Evolutionary conservation across 805 yeast genomes (phyloP), one percentile per base, ranked within the genome.

Genomic region (Wickerhamomyces canadensis): DNA sequence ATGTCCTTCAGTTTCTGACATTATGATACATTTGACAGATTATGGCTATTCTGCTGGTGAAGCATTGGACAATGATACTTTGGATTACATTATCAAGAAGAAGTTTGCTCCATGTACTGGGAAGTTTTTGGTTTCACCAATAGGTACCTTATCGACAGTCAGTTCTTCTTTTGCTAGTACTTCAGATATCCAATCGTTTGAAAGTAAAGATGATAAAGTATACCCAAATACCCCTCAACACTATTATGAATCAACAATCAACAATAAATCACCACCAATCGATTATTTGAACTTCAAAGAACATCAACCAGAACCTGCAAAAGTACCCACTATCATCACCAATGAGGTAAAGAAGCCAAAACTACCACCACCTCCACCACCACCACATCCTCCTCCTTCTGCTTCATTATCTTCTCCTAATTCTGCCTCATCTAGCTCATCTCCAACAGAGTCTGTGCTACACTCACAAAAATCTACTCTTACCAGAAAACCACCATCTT

Each of bases 181-280:
- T 0, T 50, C 83, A 0, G 78, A 72, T 39, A 60, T 79, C 0
- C 71, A 72, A 36, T 77, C 84, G 1, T 64, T 75, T 33, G 77
- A 68, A 35, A 61, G 72, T 19, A 65, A 68, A 11, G 68, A 64
- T 14, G 67, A 60, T 19, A 58, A 51, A 14, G 49, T 61, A 21
- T 78, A 76, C 48, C 85, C 80, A 16, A 71, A 75, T 12, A 83
- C 91, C 0, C 93, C 93, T 2, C 80, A 80, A 44, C 76, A 82
- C 48, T 58, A 80, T 38, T 63, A 80, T 23, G 77, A 72, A 36
- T 60, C 60, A 8, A 47, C 58, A 4, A 55, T 31, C 13, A n/a
- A 62, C 21, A 74, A 67, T 16, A 56, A 59, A 13, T 60, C 59
- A 22, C 57, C 63, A 3, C 42, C 36, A 2, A 43, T 58, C 29